A percentile compares a stretch with the other conserved stretches of the same genome.
phyloP scores from a whole-genome alignment of 2,329 filamentous ascomycete genomes.

The Acrocalymma vagum region DNA sequence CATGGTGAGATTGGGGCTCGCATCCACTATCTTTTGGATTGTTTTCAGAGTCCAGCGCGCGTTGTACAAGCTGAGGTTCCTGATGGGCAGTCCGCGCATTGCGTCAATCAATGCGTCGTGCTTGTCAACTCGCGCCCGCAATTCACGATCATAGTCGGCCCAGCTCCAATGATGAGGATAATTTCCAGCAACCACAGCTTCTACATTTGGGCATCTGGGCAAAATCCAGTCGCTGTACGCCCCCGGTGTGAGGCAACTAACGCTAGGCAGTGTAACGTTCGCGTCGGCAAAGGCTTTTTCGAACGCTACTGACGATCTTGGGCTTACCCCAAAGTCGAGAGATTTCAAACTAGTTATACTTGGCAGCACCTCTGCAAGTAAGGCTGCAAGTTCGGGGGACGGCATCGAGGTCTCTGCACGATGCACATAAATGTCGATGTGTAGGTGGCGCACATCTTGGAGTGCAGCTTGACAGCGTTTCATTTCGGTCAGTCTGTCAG shows the following conservation, averaged over 20 bases:
- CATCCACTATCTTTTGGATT: not conserved
- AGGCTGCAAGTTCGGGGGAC: not conserved
- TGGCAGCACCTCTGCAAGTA: slow-evolving; percentile 5
- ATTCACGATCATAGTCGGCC: not conserved
- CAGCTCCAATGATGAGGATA: slow-evolving; percentile 1
- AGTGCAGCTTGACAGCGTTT: slow-evolving; percentile 11
- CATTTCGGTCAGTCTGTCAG: slow-evolving; percentile 6
- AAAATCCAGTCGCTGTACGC: slow-evolving; percentile 2
- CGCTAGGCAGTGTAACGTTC: slow-evolving; percentile 1
- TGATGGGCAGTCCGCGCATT: slow-evolving; percentile 1
- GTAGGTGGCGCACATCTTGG: slow-evolving; percentile 3
- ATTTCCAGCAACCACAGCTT: not conserved
- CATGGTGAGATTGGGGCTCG: not conserved
- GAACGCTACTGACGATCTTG: not conserved
- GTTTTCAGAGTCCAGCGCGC: not conserved
- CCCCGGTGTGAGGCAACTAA: not conserved
- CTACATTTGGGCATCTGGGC: slow-evolving; percentile 4
- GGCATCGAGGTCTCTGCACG: not conserved
- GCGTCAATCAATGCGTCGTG: not conserved
- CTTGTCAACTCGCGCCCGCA: not conserved
- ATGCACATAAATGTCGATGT: slow-evolving; percentile 5
- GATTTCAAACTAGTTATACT: slow-evolving; percentile 4
- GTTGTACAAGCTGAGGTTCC: not conserved
- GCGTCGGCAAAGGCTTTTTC: slow-evolving; percentile 1
- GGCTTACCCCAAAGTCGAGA: not conserved